Evolutionary conservation across 305 asterid species (phyloP), one percentile per base, ranked within the genome.

Genomic region (Rubia tinctorum): DNA sequence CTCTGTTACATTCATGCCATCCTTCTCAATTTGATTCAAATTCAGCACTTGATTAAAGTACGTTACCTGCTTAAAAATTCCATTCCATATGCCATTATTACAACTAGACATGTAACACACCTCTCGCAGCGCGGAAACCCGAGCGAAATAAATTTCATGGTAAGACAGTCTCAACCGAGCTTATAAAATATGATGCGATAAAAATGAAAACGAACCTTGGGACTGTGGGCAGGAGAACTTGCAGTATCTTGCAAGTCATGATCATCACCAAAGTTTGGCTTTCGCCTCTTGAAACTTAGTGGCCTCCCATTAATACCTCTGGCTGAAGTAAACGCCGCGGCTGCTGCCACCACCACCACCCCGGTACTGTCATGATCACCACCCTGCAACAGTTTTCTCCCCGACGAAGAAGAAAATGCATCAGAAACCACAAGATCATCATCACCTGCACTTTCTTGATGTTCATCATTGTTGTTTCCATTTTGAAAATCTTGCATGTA

Each of bases 191-290:
- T 49, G 17, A 56, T 4, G 8, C 7, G 13, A 56, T 2, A n/a
- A 7, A 2, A 20, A n/a, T 22, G 65, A 20, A 61, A 25, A 61
- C 40, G 5, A 11, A 86, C 93, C 91, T 86, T 88, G 68, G 93
- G 93, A 58, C 93, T 86, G 64, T 80, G 83, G 39, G 80, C 89
- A 42, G 93, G 90, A 59, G 93, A 88, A 59, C 89, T 88, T 17
- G 93, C 93, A 49, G 93, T 88, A 75, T 88, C 93, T 76, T 84
- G 89, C 66, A 88, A 79, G 73, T 84, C 93, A 78, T 10, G 65
- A 69, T 81, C 85, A 72, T 76, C 60, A 8, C 63, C 66, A 11
- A 18, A 37, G 42, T 53, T 80, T 1, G 76, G 69, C 75, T 82
- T 84, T 73, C 84, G 79, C 78, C 83, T 88, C 89, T 84, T 86